These are phyloP conservation scores for Aspergillus pseudotamarii DNA, from an alignment of 2,329 filamentous ascomycete species.

Conservation along the genomic window DNA sequence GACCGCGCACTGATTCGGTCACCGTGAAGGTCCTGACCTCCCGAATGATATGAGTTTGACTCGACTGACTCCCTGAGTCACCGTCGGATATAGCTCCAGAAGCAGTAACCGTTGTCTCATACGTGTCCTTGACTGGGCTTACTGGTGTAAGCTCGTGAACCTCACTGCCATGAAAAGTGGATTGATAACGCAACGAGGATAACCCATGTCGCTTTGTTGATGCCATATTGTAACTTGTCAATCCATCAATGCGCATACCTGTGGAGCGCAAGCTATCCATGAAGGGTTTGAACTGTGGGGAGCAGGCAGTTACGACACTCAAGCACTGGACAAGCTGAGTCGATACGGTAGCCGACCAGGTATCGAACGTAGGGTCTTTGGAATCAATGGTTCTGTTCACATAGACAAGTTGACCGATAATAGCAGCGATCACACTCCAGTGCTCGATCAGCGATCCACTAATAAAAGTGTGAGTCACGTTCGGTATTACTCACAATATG, in stretches of 20 bases:
- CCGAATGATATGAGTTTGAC: not conserved
- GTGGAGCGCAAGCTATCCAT: not conserved
- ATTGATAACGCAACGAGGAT: not conserved
- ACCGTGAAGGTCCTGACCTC: not conserved
- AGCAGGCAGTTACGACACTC: not conserved
- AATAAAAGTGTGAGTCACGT: not conserved
- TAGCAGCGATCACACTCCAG: not conserved
- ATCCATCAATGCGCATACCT: not conserved
- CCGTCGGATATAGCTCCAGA: not conserved
- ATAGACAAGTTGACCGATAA: not conserved
- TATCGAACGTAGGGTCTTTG: not conserved
- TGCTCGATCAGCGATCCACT: not conserved
- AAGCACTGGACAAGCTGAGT: not conserved
- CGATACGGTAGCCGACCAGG: not conserved
- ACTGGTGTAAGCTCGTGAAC: not conserved
- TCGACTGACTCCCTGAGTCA: not conserved
- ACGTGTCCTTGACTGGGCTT: no score
- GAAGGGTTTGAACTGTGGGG: not conserved
- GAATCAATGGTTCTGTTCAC: not conserved
- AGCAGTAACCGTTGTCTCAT: not conserved
- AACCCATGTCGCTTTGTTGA: not conserved
- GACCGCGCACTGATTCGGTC: not conserved
- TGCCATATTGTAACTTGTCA: not conserved
- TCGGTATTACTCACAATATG: not conserved
- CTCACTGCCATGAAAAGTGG: not conserved